Conservation (phyloP, 2,329 filamentous ascomycete species). For the Fusarium falciforme region DNA sequence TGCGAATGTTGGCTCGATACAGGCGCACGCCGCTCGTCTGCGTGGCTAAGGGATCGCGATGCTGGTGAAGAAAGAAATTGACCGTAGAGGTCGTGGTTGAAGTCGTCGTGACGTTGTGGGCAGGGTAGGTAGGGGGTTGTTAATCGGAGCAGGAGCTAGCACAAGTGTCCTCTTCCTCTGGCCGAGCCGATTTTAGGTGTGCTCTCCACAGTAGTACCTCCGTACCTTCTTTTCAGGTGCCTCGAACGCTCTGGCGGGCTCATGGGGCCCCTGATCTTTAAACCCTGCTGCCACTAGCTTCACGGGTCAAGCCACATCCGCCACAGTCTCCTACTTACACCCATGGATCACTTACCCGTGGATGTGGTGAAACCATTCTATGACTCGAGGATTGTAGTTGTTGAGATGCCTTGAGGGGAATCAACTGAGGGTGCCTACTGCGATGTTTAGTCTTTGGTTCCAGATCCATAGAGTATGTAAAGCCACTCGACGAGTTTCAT, state of each 20-base stretch:
- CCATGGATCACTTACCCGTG: background rate
- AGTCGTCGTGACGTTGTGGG: slow-evolving; percentile 41
- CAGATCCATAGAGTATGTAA: background rate
- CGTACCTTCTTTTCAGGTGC: slow-evolving; percentile 8
- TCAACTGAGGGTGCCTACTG: background rate
- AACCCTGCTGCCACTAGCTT: slow-evolving; percentile 13
- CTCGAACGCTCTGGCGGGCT: slow-evolving; percentile 9
- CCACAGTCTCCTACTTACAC: slow-evolving; percentile 1
- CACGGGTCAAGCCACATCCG: slow-evolving; percentile 13
- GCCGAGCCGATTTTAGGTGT: slow-evolving; percentile 41
- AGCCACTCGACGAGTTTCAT: background rate
- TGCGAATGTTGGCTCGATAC: slow-evolving; percentile 32
- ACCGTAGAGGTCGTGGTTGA: slow-evolving; percentile 34
- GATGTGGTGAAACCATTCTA: background rate
- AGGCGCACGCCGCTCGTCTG: slow-evolving; percentile 35
- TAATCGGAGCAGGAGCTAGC: slow-evolving; percentile 40
- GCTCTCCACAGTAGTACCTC: slow-evolving; percentile 39
- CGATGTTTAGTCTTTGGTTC: background rate
- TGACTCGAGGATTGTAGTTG: background rate
- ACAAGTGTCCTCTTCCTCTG: slow-evolving; percentile 46
- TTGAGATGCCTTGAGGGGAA: background rate
- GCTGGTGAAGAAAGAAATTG: slow-evolving; percentile 21
- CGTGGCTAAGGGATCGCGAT: slow-evolving; percentile 26
- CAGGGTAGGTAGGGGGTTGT: slow-evolving; percentile 36
- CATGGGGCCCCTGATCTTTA: slow-evolving; percentile 9